Evolutionary conservation across 176 grass and related monocot species (phyloP), one percentile per base, ranked within the genome.

Genomic region (Oryza longistaminata): DNA sequence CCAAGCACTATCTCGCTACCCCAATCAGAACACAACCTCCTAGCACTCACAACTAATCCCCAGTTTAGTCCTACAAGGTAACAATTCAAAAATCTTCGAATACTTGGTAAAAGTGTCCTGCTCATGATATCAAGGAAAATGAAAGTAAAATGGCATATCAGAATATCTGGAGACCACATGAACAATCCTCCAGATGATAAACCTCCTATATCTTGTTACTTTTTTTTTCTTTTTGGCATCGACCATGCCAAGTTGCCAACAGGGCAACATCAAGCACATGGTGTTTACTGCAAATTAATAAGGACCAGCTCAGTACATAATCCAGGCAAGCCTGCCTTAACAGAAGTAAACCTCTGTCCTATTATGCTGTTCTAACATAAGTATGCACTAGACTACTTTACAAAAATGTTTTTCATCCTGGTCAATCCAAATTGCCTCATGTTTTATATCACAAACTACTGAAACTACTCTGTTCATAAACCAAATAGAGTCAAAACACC

Each of bases 221-320:
- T 44, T 1, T 11, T 1, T 43, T 2, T 15, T 25, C 62, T 64
- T 24, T 44, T 62, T 53, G 29, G 4, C 10, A n/a, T 78, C n/a
- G 45, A 77, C 24, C 73, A 78, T 82, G 73, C 9, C 44, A 86
- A 77, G 55, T 73, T 82, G 73, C 9, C 44, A 86, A 76, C 73
- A 76, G 31, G 19, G 2, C 29, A 60, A 39, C 4, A 16, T 58
- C 26, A 76, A 33, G 46, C 9, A 66, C 14, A 39, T 40, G 21
- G 7, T 17, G 62, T n/a, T 74, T 75, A 11, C 17, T 7, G 21
- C 16, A 68, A 86, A 79, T 42, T 67, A 44, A 37, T 50, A 43
- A 74, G 34, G 12, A 25, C 24, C 43, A 71, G 33, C 21, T 77
- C 25, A 86, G n/a, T 33, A 26, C 21, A 76, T 81, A 76, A 40